phyloP scores from a whole-genome alignment of 2,329 filamentous ascomycete genomes.

The Pseudogymnoascus sp. region DNA sequence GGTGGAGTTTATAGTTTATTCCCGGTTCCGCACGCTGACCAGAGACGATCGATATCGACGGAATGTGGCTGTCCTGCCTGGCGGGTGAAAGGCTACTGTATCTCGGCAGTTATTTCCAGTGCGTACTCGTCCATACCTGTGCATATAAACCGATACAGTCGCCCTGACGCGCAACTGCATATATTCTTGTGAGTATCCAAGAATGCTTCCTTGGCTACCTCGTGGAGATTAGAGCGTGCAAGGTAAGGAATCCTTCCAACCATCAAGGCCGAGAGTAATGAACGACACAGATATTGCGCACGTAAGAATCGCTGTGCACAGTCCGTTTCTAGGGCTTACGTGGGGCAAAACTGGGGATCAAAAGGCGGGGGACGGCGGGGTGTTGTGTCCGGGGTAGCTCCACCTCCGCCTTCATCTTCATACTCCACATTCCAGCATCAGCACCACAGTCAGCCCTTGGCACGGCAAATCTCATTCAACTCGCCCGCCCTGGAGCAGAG shows the following conservation, averaged over 20 bases:
- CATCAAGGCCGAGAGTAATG: not conserved
- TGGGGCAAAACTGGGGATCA: not conserved
- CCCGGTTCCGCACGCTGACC: not conserved
- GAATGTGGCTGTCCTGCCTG: not conserved
- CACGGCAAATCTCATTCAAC: not conserved
- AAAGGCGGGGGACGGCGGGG: not conserved
- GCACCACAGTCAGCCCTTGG: not conserved
- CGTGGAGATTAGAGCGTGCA: not conserved
- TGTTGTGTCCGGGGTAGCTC: not conserved
- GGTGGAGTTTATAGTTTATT: not conserved
- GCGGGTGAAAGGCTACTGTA: not conserved
- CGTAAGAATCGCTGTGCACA: not conserved
- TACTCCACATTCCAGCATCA: not conserved
- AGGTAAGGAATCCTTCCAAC: not conserved
- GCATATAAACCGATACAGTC: not conserved
- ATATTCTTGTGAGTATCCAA: not conserved
- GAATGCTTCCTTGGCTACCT: not conserved
- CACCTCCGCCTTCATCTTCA: not conserved
- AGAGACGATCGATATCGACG: not conserved
- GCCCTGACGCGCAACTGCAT: not conserved
- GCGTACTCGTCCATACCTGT: not conserved
- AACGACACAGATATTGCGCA: not conserved
- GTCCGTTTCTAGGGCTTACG: not conserved
- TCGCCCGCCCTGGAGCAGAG: not conserved
- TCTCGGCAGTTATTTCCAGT: not conserved